Evolutionary conservation across 805 yeast genomes (phyloP).

Genomic region (Saturnispora bothae): DNA sequence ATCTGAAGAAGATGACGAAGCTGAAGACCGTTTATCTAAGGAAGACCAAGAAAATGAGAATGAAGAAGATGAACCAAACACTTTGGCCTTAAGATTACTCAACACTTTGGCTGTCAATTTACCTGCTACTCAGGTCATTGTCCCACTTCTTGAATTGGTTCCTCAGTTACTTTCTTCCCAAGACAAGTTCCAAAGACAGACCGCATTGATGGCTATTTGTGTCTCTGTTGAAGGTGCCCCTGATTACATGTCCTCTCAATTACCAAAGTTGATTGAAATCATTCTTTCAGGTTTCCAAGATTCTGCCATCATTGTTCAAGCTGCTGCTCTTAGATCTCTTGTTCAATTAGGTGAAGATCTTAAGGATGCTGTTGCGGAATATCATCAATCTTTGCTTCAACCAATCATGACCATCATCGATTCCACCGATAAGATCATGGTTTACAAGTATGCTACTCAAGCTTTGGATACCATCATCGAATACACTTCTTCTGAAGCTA

Average conservation of each 20-base stretch:
- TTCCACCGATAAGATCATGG: slow-evolving; percentile 68
- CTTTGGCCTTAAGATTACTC: slow-evolving; percentile 70
- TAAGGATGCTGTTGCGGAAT: slow-evolving; percentile 75
- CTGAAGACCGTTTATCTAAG: slow-evolving; percentile 59
- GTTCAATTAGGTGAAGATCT: slow-evolving; percentile 72
- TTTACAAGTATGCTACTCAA: slow-evolving; percentile 82
- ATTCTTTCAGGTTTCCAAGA: slow-evolving; percentile 72
- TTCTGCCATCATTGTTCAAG: slow-evolving; percentile 60
- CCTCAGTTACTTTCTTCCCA: slow-evolving; percentile 46
- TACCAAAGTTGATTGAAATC: slow-evolving; percentile 62
- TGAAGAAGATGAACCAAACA: slow-evolving; percentile 74
- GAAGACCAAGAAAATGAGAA: slow-evolving; percentile 89
- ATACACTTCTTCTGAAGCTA: slow-evolving; percentile 80
- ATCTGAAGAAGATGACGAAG: slow-evolving; percentile 71
- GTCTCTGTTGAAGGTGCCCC: slow-evolving; percentile 89
- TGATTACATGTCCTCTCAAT: slow-evolving; percentile 71
- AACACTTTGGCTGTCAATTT: slow-evolving; percentile 70
- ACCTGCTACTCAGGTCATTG: slow-evolving; percentile 88
- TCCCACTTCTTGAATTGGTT: slow-evolving; percentile 61
- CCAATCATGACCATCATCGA: slow-evolving; percentile 81
- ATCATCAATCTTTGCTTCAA: slow-evolving; percentile 75
- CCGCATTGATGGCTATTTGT: slow-evolving; percentile 72
- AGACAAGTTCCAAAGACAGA: slow-evolving; percentile 77
- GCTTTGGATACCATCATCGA: slow-evolving; percentile 90
- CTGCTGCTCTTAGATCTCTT: slow-evolving; percentile 77